Conservation (phyloP, 1,139 yeast genomes). For the Pichia sp. region DNA sequence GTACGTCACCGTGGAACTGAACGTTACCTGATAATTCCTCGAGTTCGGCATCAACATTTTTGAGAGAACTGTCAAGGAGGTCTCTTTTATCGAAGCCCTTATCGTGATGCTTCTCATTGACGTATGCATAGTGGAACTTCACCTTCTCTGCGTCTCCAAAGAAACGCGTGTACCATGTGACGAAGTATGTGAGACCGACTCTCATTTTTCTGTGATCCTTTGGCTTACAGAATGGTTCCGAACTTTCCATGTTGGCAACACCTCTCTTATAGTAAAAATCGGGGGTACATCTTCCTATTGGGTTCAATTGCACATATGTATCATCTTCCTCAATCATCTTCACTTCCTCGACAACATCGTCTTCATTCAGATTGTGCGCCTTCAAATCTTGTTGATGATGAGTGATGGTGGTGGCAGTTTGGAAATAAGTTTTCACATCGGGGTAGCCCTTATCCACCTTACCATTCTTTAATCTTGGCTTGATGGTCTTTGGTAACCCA, state of each 20-base stretch:
- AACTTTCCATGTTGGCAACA: slow-evolving; percentile 41
- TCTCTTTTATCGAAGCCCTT: slow-evolving; percentile 43
- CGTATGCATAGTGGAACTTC: slow-evolving; percentile 58
- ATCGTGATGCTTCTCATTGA: slow-evolving; percentile 46
- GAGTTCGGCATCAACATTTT: slow-evolving; percentile 24
- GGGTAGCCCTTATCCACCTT: slow-evolving; percentile 59
- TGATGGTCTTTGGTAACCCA: slow-evolving; percentile 75
- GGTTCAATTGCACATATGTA: slow-evolving; percentile 62
- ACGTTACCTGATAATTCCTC: slow-evolving; percentile 23
- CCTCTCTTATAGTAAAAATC: slow-evolving; percentile 64
- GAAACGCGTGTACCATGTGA: slow-evolving; percentile 69
- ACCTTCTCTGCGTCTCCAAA: slow-evolving; percentile 54
- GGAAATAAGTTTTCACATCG: slow-evolving; percentile 69
- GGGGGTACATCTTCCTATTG: slow-evolving; percentile 81
- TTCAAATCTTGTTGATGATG: slow-evolving; percentile 52
- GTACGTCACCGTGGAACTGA: slow-evolving; percentile 30
- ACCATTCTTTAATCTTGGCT: slow-evolving; percentile 69
- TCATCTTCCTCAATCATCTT: slow-evolving; percentile 55
- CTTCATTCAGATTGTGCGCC: slow-evolving; percentile 65
- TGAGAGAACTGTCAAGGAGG: slow-evolving; percentile 15
- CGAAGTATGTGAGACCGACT: slow-evolving; percentile 58
- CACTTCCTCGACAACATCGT: slow-evolving; percentile 49
- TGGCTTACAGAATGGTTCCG: slow-evolving; percentile 83
- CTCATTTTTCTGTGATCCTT: slow-evolving; percentile 49
- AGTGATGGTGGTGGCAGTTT: slow-evolving; percentile 54